Evolutionary conservation across 176 grass and related monocot genomes (phyloP).

Genomic region (Dactylis glomerata): DNA sequence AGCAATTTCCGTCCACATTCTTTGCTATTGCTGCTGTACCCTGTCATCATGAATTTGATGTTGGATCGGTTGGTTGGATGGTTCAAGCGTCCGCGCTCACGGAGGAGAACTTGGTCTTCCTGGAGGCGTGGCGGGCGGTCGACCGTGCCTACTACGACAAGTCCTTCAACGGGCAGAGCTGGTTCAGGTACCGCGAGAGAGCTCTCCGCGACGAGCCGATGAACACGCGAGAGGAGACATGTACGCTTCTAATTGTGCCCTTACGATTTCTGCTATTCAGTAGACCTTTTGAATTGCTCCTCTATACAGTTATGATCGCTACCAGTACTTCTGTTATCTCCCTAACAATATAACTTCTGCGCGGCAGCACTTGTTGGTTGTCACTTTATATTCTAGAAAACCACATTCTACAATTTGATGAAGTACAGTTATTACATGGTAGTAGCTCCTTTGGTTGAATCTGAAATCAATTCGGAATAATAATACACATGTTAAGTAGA

Average conservation of each 20-base stretch:
- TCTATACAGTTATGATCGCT: not conserved
- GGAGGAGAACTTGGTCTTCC: slow-evolving; percentile 91
- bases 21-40: not conserved
- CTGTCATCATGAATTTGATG: not conserved
- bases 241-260: slow-evolving; percentile 39
- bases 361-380: not conserved
- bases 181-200: slow-evolving; percentile 88
- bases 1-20: not conserved
- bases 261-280: not conserved
- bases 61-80: not conserved
- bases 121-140: slow-evolving; percentile 93
- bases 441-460: not conserved
- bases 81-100: slow-evolving; percentile 68
- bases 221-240: slow-evolving; percentile 93
- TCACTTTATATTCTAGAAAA: not conserved
- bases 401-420: not conserved
- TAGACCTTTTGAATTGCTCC: not conserved
- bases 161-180: slow-evolving; percentile 94
- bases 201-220: slow-evolving; percentile 82
- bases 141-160: slow-evolving; percentile 94
- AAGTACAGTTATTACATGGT: not conserved
- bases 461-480: too few species aligned
- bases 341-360: not conserved
- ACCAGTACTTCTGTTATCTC: not conserved
- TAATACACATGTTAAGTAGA: too few species aligned